These are phyloP conservation scores for Ceratocystiopsis sp. DNA, from an alignment of 2,329 filamentous ascomycete species.

Conservation along the genomic window DNA sequence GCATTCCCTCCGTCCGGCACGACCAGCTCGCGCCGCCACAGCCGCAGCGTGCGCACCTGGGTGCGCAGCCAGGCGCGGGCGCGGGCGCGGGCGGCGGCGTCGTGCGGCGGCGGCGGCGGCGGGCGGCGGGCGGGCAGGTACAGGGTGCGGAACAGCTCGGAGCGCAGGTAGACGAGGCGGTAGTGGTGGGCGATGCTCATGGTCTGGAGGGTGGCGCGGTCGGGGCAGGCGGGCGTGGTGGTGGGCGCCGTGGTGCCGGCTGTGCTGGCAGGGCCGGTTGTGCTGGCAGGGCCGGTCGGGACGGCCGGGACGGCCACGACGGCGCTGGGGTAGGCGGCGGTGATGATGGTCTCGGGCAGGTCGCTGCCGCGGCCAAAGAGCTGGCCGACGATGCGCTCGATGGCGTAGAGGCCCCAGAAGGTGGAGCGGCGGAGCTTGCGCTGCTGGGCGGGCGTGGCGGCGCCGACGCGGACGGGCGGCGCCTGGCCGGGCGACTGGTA, in stretches of 20 bases:
- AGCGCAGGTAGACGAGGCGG: constrained; percentile 18
- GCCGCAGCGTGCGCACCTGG: too few relatives aligned
- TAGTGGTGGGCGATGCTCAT: constrained; percentile 17
- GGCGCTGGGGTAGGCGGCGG: constrained; percentile 16
- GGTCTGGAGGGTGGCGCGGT: constrained; percentile 10
- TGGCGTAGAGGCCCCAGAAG: constrained; percentile 20
- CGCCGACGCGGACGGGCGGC: too few relatives aligned
- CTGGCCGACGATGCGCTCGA: constrained; percentile 19
- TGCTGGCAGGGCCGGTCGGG: too few relatives aligned
- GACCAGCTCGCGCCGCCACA: constrained; percentile 7
- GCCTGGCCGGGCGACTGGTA: too few relatives aligned
- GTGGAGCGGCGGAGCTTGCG: constrained; percentile 10
- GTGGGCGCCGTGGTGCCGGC: not conserved
- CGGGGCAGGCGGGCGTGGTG: constrained; percentile 2
- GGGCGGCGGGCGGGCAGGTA: constrained; percentile 9
- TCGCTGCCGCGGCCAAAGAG: constrained; percentile 20
- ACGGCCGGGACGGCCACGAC: not conserved
- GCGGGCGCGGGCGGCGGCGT: not conserved
- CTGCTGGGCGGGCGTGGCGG: not conserved
- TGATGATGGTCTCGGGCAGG: constrained; percentile 20
- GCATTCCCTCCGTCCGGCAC: constrained; percentile 4
- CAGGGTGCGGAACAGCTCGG: constrained; percentile 16
- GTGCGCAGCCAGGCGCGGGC: too few relatives aligned
- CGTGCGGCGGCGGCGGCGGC: not conserved
- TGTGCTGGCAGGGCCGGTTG: too few relatives aligned